phyloP scores from a whole-genome alignment of 2,329 filamentous ascomycete genomes.

The Stagonosporopsis chrysanthemi region DNA sequence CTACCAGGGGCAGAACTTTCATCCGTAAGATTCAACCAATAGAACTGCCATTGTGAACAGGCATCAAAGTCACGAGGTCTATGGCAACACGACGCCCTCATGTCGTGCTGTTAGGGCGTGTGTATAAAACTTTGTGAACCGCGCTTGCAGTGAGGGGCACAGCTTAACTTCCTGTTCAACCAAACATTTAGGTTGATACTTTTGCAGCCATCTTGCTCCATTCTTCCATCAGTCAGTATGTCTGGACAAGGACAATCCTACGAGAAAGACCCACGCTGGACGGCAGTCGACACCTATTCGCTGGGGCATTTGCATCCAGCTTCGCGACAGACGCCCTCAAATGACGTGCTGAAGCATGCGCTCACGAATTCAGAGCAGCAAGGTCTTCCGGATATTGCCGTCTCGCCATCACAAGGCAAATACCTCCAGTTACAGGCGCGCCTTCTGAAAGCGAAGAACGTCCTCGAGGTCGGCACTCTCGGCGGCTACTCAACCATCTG shows the following conservation, averaged over 20 bases:
- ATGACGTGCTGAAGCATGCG: slow-evolving; percentile 35
- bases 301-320: slow-evolving; percentile 46
- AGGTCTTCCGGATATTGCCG: slow-evolving; percentile 47
- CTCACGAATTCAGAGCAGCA: slow-evolving; percentile 28
- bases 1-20: not conserved
- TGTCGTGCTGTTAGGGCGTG: not conserved
- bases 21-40: not conserved
- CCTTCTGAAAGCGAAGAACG: slow-evolving; percentile 35
- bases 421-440: slow-evolving; percentile 45
- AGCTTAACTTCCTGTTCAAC: not conserved
- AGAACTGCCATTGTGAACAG: not conserved
- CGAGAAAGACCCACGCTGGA: slow-evolving; percentile 49
- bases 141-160: not conserved
- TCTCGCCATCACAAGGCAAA: slow-evolving; percentile 45
- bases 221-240: slow-evolving; percentile 13
- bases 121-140: not conserved
- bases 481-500: slow-evolving; percentile 64
- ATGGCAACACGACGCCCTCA: not conserved
- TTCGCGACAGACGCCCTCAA: slow-evolving; percentile 32
- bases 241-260: slow-evolving; percentile 27
- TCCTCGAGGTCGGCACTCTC: slow-evolving; percentile 64
- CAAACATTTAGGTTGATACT: not conserved
- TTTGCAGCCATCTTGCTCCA: not conserved
- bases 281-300: slow-evolving; percentile 50
- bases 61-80: slow-evolving; percentile 10